A percentile compares a stretch with the other conserved stretches of the same genome.
These are phyloP conservation scores for Aspergillus cristatus DNA, from an alignment of 495 filamentous ascomycete genomes.

Conservation along the genomic window DNA sequence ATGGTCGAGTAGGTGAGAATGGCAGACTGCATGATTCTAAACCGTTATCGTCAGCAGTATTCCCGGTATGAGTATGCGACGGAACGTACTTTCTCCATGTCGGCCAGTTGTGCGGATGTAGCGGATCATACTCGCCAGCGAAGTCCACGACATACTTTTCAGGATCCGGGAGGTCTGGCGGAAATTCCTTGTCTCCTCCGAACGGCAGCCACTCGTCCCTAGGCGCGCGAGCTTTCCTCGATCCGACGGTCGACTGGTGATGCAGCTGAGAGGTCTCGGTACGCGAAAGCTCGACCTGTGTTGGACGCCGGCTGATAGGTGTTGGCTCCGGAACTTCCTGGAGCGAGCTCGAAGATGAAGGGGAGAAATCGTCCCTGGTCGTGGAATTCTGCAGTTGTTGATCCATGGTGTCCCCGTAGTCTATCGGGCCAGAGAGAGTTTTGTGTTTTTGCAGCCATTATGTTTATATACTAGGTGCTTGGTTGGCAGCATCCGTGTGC, in stretches of 20 bases:
- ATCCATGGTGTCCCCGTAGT: too few species aligned
- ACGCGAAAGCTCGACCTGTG: constrained; percentile 23
- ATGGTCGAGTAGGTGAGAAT: constrained; percentile 43
- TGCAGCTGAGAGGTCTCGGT: constrained; percentile 27
- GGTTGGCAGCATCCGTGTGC: too few species aligned
- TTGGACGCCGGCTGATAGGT: constrained; percentile 16
- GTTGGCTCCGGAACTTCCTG: neutral
- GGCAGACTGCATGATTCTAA: constrained; percentile 12
- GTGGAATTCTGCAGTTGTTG: too few species aligned
- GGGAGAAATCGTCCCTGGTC: too few species aligned
- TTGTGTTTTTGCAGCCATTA: too few species aligned
- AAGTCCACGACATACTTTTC: constrained; percentile 48
- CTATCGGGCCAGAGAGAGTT: too few species aligned
- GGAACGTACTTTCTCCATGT: constrained; percentile 13
- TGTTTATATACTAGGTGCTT: too few species aligned
- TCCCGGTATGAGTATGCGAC: neutral
- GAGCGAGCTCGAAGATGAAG: too few species aligned
- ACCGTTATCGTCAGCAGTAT: neutral
- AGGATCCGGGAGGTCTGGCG: constrained; percentile 32
- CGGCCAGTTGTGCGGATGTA: constrained; percentile 46
- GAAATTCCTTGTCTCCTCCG: constrained; percentile 35
- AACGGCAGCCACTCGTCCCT: constrained; percentile 24
- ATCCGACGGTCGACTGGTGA: constrained; percentile 27
- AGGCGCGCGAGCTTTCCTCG: constrained; percentile 11
- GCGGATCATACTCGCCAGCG: constrained; percentile 38